Conservation (phyloP, 768 basidiomycete genomes). For the Psilocybe tampanensis region DNA sequence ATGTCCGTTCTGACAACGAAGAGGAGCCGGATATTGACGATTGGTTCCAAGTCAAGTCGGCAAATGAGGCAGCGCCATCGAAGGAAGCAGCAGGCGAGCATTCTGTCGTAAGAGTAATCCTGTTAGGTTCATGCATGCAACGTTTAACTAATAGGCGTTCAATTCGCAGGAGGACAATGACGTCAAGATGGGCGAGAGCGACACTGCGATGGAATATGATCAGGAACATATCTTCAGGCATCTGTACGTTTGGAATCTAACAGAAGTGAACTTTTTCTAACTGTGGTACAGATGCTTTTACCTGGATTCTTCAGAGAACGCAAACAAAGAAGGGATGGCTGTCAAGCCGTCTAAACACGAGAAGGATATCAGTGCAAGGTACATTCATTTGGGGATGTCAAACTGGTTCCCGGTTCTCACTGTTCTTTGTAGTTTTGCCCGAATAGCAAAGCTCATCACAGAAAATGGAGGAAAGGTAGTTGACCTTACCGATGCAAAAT, state of each 20-base stretch:
- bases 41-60: slow-evolving; percentile 39
- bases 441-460: slow-evolving; percentile 52
- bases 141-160: background rate
- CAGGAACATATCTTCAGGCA: slow-evolving; percentile 79
- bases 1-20: slow-evolving; percentile 41
- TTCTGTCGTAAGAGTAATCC: slow-evolving; percentile 13
- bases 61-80: slow-evolving; percentile 7
- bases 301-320: slow-evolving; percentile 81
- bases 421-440: slow-evolving; percentile 50
- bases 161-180: slow-evolving; percentile 28
- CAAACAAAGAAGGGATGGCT: slow-evolving; percentile 60
- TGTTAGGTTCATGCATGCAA: background rate
- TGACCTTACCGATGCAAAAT: slow-evolving; percentile 69
- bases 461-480: slow-evolving; percentile 76
- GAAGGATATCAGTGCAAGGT: slow-evolving; percentile 57
- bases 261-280: background rate
- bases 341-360: slow-evolving; percentile 53
- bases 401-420: slow-evolving; percentile 6
- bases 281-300: slow-evolving; percentile 73
- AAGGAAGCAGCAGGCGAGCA: slow-evolving; percentile 13
- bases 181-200: slow-evolving; percentile 72
- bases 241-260: slow-evolving; percentile 44
- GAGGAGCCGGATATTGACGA: slow-evolving; percentile 38
- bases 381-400: background rate
- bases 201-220: slow-evolving; percentile 77